Percentiles rank a stretch among this genome's conserved stretches.
Evolutionary conservation across 176 grass and related monocot species (phyloP).

Genomic region (Musa acuminata): DNA sequence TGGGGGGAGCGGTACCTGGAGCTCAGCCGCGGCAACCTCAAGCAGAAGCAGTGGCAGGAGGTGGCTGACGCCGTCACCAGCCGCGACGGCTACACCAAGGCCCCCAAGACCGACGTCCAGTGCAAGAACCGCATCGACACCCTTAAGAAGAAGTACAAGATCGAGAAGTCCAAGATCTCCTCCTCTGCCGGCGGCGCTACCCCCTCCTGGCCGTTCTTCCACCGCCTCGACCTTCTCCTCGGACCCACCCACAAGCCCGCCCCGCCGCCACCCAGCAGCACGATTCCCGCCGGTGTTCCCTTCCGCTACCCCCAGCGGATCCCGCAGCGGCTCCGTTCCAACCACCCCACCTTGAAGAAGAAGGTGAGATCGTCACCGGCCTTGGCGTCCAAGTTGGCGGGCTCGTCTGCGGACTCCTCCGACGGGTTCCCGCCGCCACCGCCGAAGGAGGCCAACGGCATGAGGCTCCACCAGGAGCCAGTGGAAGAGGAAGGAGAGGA

Average conservation of each 20-base stretch:
- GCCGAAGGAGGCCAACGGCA: conserved; percentile 37
- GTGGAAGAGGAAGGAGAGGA: conserved; percentile 2
- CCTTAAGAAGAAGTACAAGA: conserved; percentile 99
- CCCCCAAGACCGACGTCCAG: conserved; percentile 69
- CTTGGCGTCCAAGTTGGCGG: conserved; percentile 17
- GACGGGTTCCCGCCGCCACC: conserved; percentile 61
- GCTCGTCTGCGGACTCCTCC: conserved; percentile 47
- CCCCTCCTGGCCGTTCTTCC: conserved; percentile 81
- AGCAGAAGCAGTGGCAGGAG: conserved; percentile 98
- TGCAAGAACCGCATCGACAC: conserved; percentile 99
- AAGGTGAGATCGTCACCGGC: conserved; percentile 28
- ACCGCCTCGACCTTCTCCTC: conserved; percentile 62
- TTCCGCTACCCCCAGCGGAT: conserved; percentile 24
- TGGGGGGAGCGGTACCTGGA: conserved; percentile 92
- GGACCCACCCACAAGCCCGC: conserved; percentile 44
- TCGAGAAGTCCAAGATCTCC: conserved; percentile 59
- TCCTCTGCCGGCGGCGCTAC: not conserved
- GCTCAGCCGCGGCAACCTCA: conserved; percentile 83
- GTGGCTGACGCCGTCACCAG: conserved; percentile 84
- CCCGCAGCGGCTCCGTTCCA: conserved; percentile 55
- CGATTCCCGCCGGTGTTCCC: conserved; percentile 15
- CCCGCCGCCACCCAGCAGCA: not conserved
- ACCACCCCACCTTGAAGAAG: conserved; percentile 11
- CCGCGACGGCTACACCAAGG: conserved; percentile 74
- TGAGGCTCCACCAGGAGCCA: conserved; percentile 28